These are phyloP conservation scores for Climacium dendroides DNA, from an alignment of 225 moss, liverwort and hornwort genomes.

Conservation along the genomic window DNA sequence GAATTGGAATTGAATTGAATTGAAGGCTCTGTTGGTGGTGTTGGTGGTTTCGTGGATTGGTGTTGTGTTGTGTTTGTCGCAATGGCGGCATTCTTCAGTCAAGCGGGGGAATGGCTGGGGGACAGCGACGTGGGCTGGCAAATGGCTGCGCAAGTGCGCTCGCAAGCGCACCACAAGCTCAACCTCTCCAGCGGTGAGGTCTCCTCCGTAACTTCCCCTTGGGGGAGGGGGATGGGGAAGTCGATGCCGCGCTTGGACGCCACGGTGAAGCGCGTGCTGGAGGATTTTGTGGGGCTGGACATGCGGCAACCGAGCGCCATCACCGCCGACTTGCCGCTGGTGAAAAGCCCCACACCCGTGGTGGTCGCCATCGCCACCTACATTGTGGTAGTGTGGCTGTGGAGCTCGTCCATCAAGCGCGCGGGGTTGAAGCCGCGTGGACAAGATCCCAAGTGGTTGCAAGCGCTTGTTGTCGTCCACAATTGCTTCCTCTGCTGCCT, in stretches of 20 bases:
- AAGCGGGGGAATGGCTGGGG: conserved; percentile 12
- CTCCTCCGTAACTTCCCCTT: not conserved
- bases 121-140: conserved; percentile 15
- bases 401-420: conserved; percentile 57
- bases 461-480: conserved; percentile 49
- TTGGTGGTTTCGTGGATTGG: not conserved
- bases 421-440: conserved; percentile 32
- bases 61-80: not conserved
- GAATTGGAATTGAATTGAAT: not conserved
- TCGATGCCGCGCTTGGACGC: conserved; percentile 1
- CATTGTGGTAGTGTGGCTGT: conserved; percentile 49
- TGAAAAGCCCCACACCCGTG: conserved; percentile 50
- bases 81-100: conserved; percentile 20
- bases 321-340: conserved; percentile 46
- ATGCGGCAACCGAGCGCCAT: conserved; percentile 47
- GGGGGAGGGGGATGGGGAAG: not conserved
- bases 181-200: not conserved
- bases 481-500: conserved; percentile 64
- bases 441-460: conserved; percentile 57
- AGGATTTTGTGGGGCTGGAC: conserved; percentile 44
- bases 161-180: not conserved
- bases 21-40: not conserved
- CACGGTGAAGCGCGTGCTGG: conserved; percentile 10
- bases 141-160: not conserved
- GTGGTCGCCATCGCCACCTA: conserved; percentile 39